phyloP scores from a whole-genome alignment of 2,329 filamentous ascomycete species.

The Colletotrichum karsti region DNA sequence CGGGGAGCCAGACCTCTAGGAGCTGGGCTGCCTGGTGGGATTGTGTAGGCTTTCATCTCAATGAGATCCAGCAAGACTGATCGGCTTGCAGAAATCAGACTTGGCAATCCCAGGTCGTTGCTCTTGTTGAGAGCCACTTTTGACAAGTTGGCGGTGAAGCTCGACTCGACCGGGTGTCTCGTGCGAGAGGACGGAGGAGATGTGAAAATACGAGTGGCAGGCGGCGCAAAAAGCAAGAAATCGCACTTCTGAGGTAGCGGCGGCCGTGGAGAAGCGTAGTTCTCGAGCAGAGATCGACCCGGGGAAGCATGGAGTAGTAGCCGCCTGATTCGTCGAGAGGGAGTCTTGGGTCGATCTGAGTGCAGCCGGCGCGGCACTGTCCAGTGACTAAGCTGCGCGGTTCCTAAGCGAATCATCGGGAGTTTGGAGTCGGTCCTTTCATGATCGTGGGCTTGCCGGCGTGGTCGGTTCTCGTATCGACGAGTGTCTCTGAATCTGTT shows the following conservation, averaged over 20 bases:
- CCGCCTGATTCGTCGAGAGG: background rate
- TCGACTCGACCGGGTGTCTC: background rate
- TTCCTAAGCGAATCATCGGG: background rate
- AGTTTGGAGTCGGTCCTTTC: background rate
- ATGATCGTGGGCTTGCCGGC: background rate
- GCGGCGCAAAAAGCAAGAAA: background rate
- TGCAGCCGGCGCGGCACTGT: background rate
- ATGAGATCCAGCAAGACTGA: background rate
- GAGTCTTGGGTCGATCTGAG: background rate
- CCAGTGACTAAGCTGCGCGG: conserved; percentile 1
- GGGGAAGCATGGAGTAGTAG: background rate
- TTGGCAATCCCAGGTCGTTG: background rate
- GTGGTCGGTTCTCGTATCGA: background rate
- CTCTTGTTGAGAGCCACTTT: background rate
- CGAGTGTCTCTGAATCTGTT: background rate
- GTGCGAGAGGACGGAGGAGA: background rate
- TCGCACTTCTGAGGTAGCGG: background rate
- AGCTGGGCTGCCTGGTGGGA: background rate
- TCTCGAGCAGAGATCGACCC: background rate
- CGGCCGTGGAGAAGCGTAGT: background rate
- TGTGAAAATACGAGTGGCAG: conserved; percentile 6
- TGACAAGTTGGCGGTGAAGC: conserved; percentile 17
- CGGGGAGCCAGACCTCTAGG: background rate
- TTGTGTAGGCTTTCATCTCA: background rate
- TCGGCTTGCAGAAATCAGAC: background rate